phyloP scores from a whole-genome alignment of 2,329 filamentous ascomycete genomes.

The Xylariaceae sp. region DNA sequence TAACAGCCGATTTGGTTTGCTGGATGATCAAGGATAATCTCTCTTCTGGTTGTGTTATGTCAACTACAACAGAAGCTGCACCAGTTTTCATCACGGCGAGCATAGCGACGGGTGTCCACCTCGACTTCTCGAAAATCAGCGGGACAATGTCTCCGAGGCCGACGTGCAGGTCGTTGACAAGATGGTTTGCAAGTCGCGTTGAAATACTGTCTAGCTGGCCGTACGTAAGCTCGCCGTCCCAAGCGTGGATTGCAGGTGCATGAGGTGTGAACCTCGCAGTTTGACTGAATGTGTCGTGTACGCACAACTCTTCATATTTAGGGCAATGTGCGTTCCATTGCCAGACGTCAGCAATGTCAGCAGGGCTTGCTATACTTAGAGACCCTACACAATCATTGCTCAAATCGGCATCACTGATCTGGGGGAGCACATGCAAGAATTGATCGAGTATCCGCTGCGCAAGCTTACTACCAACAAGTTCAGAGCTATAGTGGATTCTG shows the following conservation, averaged over 20 bases:
- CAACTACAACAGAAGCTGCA: too few relatives aligned
- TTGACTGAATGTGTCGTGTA: conserved; percentile 1
- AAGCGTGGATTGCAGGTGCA: conserved; percentile 8
- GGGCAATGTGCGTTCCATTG: conserved; percentile 1
- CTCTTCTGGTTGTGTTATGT: conserved; percentile 1
- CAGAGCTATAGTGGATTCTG: too few relatives aligned
- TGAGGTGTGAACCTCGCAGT: not conserved
- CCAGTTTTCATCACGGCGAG: conserved; percentile 10
- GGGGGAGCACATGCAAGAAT: too few relatives aligned
- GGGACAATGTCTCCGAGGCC: conserved; percentile 5
- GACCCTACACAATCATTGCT: not conserved
- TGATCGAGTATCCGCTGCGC: too few relatives aligned
- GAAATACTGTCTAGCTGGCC: conserved; percentile 1
- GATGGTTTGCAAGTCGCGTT: not conserved
- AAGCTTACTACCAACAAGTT: too few relatives aligned
- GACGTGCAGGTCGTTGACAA: not conserved
- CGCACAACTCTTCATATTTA: not conserved
- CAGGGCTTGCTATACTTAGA: not conserved
- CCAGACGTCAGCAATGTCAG: conserved; percentile 3
- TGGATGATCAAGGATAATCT: conserved; percentile 3
- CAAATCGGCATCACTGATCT: too few relatives aligned
- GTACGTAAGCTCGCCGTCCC: conserved; percentile 12
- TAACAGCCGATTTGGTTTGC: conserved; percentile 5
- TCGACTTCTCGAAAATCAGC: conserved; percentile 13
- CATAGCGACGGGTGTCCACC: conserved; percentile 10